Base-by-base conservation (phyloP, 1,139 yeast species). In the Geotrichum phurueaensis region DNA sequence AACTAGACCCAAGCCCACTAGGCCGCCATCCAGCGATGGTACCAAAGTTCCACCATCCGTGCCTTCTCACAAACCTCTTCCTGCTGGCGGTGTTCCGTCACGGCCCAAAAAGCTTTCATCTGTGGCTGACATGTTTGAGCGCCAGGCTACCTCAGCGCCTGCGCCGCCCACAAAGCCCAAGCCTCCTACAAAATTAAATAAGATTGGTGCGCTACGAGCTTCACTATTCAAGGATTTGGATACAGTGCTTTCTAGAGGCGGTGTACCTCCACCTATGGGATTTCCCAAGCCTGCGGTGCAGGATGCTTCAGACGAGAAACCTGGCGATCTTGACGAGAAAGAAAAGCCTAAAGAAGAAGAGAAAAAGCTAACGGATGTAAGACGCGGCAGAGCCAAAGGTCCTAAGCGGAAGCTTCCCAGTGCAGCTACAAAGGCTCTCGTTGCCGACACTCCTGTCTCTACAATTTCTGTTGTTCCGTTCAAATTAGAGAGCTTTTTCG, bases 371-470 rank as follows among this genome's bases (percentile, higher is more conserved):
- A 55, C 67, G 1, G 81, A 79, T 64, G 70, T 73, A 1, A 76
- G 83, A 66, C 76, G 77, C 62, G 74, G 79, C 33, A 80, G 96
- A 66, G 85, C 86, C 0, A 84, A 77, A 66, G 96, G 96, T 0
- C 96, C 96, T 29, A 92, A 94, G 0, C 83, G 95, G 63, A 83
- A 86, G 66, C 76, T 89, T 57, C 97, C 97, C 0, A 81, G 81
- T 76, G 67, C 66, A 47, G 75, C 74, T 27, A 71, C 73, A 64
- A 65, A 68, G 22, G 64, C 64, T 18, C 20, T 39, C 4, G 22
- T 39, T 39, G 47, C 22, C 47, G 47, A 39, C 9, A 18, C 47
- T n/a, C 20, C 47, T 15, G 47, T 18, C 5, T 15, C 47, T 39
- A 39, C 9, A 5, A 15, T 7, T 15, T 2, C 47, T 39, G 9